These are phyloP conservation scores for Puccinellia tenuiflora DNA, from an alignment of 176 grass and related monocot species.

Conservation along the genomic window DNA sequence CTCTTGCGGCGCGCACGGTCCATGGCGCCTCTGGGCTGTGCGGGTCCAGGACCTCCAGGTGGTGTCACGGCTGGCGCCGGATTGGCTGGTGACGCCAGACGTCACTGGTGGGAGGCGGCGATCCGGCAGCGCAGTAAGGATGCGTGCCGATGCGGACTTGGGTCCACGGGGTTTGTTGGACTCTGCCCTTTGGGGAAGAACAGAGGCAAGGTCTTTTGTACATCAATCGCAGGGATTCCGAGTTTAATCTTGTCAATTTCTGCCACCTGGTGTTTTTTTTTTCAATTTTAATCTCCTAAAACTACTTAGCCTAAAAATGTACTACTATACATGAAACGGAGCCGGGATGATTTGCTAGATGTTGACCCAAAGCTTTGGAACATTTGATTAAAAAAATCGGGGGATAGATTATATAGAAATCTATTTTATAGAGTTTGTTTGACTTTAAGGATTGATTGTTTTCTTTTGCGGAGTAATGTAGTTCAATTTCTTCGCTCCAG, in stretches of 20 bases:
- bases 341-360: no score
- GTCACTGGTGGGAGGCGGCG: conserved; percentile 34
- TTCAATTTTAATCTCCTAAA: neutral
- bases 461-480: no score
- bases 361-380: no score
- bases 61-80: neutral
- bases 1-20: conserved; percentile 39
- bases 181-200: neutral
- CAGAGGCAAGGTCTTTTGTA: neutral
- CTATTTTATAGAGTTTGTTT: no score
- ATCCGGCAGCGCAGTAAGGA: conserved; percentile 6
- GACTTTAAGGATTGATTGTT: no score
- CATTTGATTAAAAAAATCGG: no score
- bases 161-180: conserved; percentile 16
- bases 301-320: neutral
- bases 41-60: neutral
- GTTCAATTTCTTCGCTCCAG: no score
- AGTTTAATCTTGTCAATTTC: neutral
- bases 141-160: conserved; percentile 28
- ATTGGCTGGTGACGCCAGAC: neutral
- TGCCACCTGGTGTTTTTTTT: neutral
- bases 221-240: neutral
- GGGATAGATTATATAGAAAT: no score
- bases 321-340: no score
- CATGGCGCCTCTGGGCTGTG: conserved; percentile 30